Evolutionary conservation across 2,329 filamentous ascomycete species (phyloP), one percentile per base, ranked within the genome.

Genomic region (Raffaelea albimanens): DNA sequence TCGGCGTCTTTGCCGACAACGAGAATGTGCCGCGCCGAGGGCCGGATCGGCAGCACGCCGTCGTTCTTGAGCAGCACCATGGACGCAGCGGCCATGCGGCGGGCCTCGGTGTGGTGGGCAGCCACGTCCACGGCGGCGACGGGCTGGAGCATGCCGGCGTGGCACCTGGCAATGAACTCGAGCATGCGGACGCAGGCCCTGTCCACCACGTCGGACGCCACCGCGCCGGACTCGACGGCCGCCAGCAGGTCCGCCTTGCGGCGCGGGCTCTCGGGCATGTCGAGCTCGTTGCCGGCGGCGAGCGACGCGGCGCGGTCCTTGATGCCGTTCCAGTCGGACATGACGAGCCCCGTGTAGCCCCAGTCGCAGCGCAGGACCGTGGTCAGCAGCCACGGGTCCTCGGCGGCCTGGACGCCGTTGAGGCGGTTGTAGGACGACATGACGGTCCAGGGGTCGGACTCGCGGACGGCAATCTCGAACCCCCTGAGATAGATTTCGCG

Each of bases 401-500:
- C 72, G 52, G 77, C 75, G 19, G 75, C 73, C 54, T 81, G 77
- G 4, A 75, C 62, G 7, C 80, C 80, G 58, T 84, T 84, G 54
- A 85, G 63, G 31, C 81, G 66, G 56, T 85, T 85, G 58, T 85
- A 85, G 2, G 78, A 79, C 5, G 76, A 75, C 81, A 85, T 85
- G 40, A 85, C 61, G 9, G 79, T 79, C 80, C 80, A 83, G 3
- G 81, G 80, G 47, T 83, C 80, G 18, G 80, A 77, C 53, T 85
- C 79, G 42, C 80, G 70, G 40, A 86, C 69, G 1, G 81, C 82
- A 57, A 87, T 84, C 63, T 87, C 82, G 53, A 87, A 87, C 0
- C 83, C 83, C 41, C 80, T 77, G 18, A 87, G 73, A 53, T 87
- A 87, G 1, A 87, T 67, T 58, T 87, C 83, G 25, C 83, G 72